Conservation (phyloP, 2,329 filamentous ascomycete genomes). For the Ustulina deusta region DNA sequence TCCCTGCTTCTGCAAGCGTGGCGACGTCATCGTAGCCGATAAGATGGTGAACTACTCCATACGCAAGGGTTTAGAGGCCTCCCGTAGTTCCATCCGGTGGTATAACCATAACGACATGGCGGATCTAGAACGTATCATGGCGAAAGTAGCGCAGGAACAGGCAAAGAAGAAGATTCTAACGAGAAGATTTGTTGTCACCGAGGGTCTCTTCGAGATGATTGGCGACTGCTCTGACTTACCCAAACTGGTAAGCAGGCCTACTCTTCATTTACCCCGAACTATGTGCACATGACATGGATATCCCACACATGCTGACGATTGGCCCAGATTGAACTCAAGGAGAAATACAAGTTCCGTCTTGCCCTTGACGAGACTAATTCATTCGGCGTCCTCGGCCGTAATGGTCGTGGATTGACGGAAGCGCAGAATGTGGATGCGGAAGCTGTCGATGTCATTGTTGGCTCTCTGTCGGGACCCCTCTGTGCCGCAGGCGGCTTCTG, state of each 20-base stretch:
- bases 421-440: slow-evolving; percentile 95
- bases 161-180: slow-evolving; percentile 86
- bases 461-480: slow-evolving; percentile 88
- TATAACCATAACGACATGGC: slow-evolving; percentile 97
- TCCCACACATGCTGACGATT: slow-evolving; percentile 26
- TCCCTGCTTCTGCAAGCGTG: slow-evolving; percentile 95
- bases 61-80: slow-evolving; percentile 93
- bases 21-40: slow-evolving; percentile 96
- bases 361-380: slow-evolving; percentile 98
- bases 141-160: slow-evolving; percentile 88
- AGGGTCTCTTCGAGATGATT: slow-evolving; percentile 90
- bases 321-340: slow-evolving; percentile 84
- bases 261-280: slow-evolving; percentile 29
- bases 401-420: slow-evolving; percentile 92
- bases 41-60: slow-evolving; percentile 93
- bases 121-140: slow-evolving; percentile 86
- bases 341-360: slow-evolving; percentile 96
- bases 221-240: slow-evolving; percentile 89
- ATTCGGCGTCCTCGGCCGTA: slow-evolving; percentile 92
- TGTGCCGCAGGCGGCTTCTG: slow-evolving; percentile 97
- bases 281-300: background rate
- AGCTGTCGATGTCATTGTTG: slow-evolving; percentile 97
- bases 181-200: slow-evolving; percentile 93
- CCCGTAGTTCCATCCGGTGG: slow-evolving; percentile 90
- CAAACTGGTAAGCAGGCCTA: slow-evolving; percentile 71